These are phyloP conservation scores for Boletus smithii DNA, from an alignment of 1,284 basidiomycete species.

Conservation along the genomic window DNA sequence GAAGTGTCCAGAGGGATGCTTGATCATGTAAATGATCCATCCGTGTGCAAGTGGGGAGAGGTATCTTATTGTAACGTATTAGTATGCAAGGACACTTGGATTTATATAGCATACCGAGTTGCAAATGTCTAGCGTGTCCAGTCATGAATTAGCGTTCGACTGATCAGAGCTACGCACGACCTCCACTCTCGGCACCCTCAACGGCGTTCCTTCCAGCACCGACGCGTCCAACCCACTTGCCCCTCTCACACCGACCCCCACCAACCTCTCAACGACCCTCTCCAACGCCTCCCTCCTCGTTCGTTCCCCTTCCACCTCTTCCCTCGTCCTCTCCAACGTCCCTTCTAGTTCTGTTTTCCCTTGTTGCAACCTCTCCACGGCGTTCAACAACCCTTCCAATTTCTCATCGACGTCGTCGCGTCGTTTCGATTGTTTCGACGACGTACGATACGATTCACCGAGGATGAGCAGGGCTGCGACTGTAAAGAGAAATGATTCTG, in stretches of 20 bases:
- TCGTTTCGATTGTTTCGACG: conserved; percentile 69
- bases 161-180: conserved; percentile 23
- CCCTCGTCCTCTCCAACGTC: conserved; percentile 37
- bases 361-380: conserved; percentile 46
- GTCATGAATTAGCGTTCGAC: conserved; percentile 11
- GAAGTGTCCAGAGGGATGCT: conserved; percentile 18
- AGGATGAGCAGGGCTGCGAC: conserved; percentile 77
- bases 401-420: conserved; percentile 74
- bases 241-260: conserved; percentile 64
- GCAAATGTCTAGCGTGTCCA: too few species aligned
- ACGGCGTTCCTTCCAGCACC: conserved; percentile 50
- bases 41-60: too few species aligned
- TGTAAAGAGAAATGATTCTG: conserved; percentile 82
- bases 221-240: conserved; percentile 36
- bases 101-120: too few species aligned
- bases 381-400: conserved; percentile 54
- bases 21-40: conserved; percentile 24
- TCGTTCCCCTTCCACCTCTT: conserved; percentile 25
- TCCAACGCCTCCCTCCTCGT: conserved; percentile 59
- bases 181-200: conserved; percentile 46
- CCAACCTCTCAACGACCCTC: conserved; percentile 63
- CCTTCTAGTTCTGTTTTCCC: conserved; percentile 37
- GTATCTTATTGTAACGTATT: conserved; percentile 13
- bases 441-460: conserved; percentile 76
- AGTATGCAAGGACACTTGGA: not conserved